phyloP scores from a whole-genome alignment of 768 basidiomycete genomes.

The Mycena vitilis region DNA sequence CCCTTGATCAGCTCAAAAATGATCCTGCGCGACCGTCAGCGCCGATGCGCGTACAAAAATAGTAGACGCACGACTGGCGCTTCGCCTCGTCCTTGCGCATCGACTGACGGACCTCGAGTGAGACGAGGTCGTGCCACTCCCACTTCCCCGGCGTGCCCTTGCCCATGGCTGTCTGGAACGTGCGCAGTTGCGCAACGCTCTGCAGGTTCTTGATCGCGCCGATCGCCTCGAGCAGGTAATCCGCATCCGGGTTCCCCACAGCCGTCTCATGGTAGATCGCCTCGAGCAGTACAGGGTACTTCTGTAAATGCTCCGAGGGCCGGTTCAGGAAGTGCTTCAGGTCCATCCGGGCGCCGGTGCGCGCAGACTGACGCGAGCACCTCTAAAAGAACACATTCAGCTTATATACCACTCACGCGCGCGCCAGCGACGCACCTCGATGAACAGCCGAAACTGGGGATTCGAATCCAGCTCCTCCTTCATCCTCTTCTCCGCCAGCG shows the following conservation, averaged over 20 bases:
- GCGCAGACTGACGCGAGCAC: constrained; percentile 55
- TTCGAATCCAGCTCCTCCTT: constrained; percentile 90
- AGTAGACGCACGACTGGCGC: constrained; percentile 80
- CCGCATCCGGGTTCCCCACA: constrained; percentile 82
- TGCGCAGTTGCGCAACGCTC: constrained; percentile 82
- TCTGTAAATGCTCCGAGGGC: constrained; percentile 84
- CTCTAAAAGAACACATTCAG: constrained; percentile 44
- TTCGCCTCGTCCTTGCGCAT: constrained; percentile 83
- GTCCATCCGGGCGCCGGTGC: constrained; percentile 62
- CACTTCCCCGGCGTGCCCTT: constrained; percentile 82
- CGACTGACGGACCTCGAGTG: constrained; percentile 68
- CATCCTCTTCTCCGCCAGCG: constrained; percentile 85
- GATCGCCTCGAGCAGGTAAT: constrained; percentile 86
- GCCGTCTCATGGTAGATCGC: constrained; percentile 88
- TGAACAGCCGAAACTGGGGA: constrained; percentile 82
- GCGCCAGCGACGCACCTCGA: constrained; percentile 72
- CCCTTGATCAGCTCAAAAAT: constrained; percentile 96
- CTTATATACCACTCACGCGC: neutral
- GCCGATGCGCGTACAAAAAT: constrained; percentile 1
- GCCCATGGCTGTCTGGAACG: constrained; percentile 92
- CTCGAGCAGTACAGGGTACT: constrained; percentile 87
- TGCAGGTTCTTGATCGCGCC: constrained; percentile 87
- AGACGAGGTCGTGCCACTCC: constrained; percentile 92
- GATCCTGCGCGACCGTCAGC: constrained; percentile 59
- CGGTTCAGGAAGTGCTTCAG: constrained; percentile 84